Conservation (phyloP, 2,329 filamentous ascomycete genomes). For the Colletotrichum melonis region DNA sequence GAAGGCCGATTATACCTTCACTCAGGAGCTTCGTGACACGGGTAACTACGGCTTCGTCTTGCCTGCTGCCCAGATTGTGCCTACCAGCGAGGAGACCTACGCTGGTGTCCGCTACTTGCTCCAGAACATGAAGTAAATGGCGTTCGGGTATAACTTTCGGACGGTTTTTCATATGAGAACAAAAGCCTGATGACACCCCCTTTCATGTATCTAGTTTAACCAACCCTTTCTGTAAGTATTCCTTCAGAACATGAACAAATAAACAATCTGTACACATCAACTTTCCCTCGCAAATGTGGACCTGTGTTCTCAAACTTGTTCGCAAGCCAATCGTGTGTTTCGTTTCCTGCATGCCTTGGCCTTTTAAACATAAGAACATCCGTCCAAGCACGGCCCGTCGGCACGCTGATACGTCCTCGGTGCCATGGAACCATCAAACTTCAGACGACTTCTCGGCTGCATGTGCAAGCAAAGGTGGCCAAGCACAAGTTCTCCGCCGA, state of each 20-base stretch:
- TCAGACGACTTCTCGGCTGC: slow-evolving; percentile 25
- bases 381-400: background rate
- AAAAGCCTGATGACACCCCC: background rate
- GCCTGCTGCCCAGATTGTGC: slow-evolving; percentile 54
- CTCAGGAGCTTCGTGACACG: slow-evolving; percentile 50
- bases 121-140: slow-evolving; percentile 48
- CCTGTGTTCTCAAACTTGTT: too few species aligned
- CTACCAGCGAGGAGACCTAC: slow-evolving; percentile 56
- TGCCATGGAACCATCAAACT: background rate
- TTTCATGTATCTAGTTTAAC: background rate
- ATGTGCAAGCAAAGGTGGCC: background rate
- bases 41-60: slow-evolving; percentile 56
- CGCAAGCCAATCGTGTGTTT: background rate
- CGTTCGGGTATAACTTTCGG: too few species aligned
- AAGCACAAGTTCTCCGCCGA: background rate
- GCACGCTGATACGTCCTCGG: slow-evolving; percentile 16
- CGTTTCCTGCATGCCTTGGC: background rate
- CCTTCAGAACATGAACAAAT: background rate
- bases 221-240: background rate
- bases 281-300: background rate
- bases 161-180: too few species aligned
- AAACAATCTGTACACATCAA: background rate
- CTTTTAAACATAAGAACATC: background rate
- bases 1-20: slow-evolving; percentile 54
- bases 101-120: slow-evolving; percentile 70